Evolutionary conservation across 1,284 basidiomycete species (phyloP), one percentile per base, ranked within the genome.

Genomic region (Rhizoctonia solani): DNA sequence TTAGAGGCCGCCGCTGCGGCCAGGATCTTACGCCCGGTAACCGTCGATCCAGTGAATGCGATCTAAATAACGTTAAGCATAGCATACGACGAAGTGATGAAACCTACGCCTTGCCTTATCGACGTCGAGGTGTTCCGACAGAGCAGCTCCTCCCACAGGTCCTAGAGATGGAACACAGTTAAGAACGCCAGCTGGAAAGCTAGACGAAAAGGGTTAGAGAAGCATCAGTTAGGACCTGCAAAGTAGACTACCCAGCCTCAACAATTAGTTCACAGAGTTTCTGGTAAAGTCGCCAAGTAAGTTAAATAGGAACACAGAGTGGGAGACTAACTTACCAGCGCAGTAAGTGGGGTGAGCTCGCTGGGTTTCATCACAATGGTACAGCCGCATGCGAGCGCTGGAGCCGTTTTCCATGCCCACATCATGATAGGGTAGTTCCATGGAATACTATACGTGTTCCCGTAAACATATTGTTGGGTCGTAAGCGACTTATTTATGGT

Each of bases 341-440:
- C 93, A 30, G 93, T 92, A 49, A 98, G 82, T 9, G 95, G 95
- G 0, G 93, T 95, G 66, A 93, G 79, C 78, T 98, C 95, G 37
- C 93, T 92, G 8, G 95, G 92, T 78, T 98, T 93, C 87, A 95
- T 89, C 69, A 95, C 89, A 73, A 95, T 88, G 13, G 89, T 89
- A 77, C 92, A 93, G 54, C 92, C 92, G 46, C 87, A 87, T 5
- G 95, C 93, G 59, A 96, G 83, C 3, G 94, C 94, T 29, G 94
- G 94, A 8, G 88, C 93, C 58, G 95, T 83, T 79, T 95, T 95
- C 92, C 93, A 95, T 8, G 88, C 81, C 88, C 91, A 92, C 92
- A 95, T 95, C 72, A 85, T 85, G 75, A 96, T 89, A 14, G 93
- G 94, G 76, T 94, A 95, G 79, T 95, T 95, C 90, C 90, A 93